Conservation (phyloP, 257 asterid species). For the Solanum habrochaites region DNA sequence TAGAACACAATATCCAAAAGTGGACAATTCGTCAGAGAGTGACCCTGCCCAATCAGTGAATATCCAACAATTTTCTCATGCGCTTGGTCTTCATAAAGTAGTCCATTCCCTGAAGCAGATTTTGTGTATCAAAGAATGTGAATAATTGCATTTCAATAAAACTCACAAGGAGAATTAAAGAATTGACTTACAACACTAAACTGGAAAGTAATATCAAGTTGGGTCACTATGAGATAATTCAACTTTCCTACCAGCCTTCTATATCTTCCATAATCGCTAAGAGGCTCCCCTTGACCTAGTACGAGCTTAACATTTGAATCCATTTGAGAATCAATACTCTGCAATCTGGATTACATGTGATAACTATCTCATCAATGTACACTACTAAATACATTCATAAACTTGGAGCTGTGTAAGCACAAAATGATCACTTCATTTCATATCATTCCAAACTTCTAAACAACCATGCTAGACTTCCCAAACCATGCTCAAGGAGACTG, state of each 20-base stretch:
- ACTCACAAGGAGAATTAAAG: neutral
- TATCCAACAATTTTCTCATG: neutral
- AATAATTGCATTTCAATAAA: neutral
- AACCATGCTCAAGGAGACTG: neutral
- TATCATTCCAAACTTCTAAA: neutral
- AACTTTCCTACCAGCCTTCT: neutral
- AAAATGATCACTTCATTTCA: neutral
- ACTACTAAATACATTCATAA: neutral
- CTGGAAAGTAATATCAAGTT: neutral
- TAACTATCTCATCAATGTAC: neutral
- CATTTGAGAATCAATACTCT: neutral
- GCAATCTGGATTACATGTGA: neutral
- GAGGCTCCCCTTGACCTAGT: neutral
- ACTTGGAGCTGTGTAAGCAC: neutral
- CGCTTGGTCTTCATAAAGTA: neutral
- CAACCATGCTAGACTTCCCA: neutral
- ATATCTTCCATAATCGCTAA: neutral
- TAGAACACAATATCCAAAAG: neutral
- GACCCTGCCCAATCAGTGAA: neutral
- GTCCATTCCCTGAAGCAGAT: neutral
- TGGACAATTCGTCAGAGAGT: neutral
- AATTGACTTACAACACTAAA: neutral
- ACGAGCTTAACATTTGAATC: neutral
- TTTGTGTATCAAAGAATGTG: neutral
- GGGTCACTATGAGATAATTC: neutral